These are phyloP conservation scores for Neonectria sp. DNA, from an alignment of 2,329 filamentous ascomycete genomes.

Conservation along the genomic window DNA sequence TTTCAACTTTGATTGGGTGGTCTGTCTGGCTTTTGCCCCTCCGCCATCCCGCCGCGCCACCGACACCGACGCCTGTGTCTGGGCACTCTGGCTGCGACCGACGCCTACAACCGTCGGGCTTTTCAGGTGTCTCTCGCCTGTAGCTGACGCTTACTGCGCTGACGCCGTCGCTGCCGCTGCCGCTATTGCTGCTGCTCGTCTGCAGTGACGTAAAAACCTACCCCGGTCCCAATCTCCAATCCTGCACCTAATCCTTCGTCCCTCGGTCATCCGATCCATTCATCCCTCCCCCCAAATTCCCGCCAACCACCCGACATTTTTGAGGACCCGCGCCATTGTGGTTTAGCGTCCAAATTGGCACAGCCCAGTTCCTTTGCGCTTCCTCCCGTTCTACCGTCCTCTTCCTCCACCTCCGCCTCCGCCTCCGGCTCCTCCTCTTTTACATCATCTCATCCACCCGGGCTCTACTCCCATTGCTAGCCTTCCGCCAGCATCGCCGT, in stretches of 20 bases:
- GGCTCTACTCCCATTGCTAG: constrained; percentile 39
- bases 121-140: background rate
- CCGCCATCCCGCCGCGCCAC: constrained; percentile 25
- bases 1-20: constrained; percentile 3
- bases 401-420: constrained; percentile 29
- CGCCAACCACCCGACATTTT: constrained; percentile 27
- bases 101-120: background rate
- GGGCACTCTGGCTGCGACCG: constrained; percentile 5
- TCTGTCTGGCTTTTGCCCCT: constrained; percentile 13
- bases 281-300: constrained; percentile 9
- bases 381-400: background rate
- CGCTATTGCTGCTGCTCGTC: constrained; percentile 2
- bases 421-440: constrained; percentile 32
- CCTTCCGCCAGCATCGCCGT: constrained; percentile 33
- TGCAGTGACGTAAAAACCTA: constrained; percentile 16
- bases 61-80: constrained; percentile 17
- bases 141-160: background rate
- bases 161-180: background rate
- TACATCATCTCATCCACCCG: constrained; percentile 36
- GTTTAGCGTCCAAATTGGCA: constrained; percentile 21
- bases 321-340: constrained; percentile 24
- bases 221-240: constrained; percentile 19
- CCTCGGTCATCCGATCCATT: constrained; percentile 23
- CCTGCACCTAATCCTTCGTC: constrained; percentile 11
- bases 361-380: constrained; percentile 23